Base-by-base conservation (phyloP, 129 eudicot species). In the Escallonia rubra region DNA sequence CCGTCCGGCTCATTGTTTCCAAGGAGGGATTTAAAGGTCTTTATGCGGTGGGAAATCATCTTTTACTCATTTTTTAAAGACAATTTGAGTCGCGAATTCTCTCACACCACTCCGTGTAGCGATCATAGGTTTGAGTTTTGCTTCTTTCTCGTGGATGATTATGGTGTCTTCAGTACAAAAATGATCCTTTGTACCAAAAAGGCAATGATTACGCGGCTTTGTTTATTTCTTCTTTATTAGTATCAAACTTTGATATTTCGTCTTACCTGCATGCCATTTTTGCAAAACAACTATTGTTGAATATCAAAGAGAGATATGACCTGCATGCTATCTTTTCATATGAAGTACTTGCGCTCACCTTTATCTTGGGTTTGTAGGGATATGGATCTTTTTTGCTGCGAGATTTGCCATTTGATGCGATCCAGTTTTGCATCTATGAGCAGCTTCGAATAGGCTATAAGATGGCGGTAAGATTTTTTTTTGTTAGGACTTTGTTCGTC, bases 331-430 rank as follows among this genome's bases (percentile, higher is more conserved):
- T 46, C 10, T 23, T 23, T 23, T 23, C 34, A 23, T 23, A 23
- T 23, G 34, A 23, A 23, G 34, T 23, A 23, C 1, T 23, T 23
- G 34, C 34, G 1, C 34, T 23, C 34, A 23, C 13, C 67, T 14
- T 71, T 67, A 11, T 69, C 41, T 40, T 15, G 54, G 42, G 62
- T 38, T 66, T 80, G 68, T 63, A 93, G 99, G 97, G 97, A 50
- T 94, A 84, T 64, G 90, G 99, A 69, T 94, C 97, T 60, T 94
- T 94, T 80, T 76, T 94, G 63, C 96, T 94, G 65, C 85, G 99
- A 56, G 99, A 94, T 81, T 77, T 94, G 79, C 99, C 99, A 69
- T 94, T 94, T 76, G 99, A 94, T 75, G 99, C 99, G 8, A 86
- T 94, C 72, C 99, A 94, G 72, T 94, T 94, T 75, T 94, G 99